A percentile compares a stretch with the other conserved stretches of the same genome.
These are phyloP conservation scores for Fagopyrum homotropicum DNA, from an alignment of 148 eudicot genomes.

Conservation along the genomic window DNA sequence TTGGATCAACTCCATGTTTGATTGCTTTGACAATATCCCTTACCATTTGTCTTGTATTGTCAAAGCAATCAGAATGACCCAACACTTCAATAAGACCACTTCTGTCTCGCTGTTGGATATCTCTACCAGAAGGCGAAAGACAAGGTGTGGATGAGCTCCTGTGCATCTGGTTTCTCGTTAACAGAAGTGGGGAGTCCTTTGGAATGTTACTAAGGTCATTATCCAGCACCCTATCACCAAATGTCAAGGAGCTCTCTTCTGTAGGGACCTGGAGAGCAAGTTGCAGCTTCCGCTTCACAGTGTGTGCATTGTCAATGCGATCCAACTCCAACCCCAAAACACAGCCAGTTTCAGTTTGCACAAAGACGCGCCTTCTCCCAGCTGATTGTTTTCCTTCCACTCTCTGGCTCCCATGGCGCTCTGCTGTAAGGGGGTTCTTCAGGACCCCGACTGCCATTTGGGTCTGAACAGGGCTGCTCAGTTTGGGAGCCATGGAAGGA, in stretches of 20 bases:
- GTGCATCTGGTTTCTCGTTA: slow-evolving; percentile 27
- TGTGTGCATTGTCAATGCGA: slow-evolving; percentile 30
- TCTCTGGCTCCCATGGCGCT: slow-evolving; percentile 18
- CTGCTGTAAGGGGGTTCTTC: slow-evolving; percentile 18
- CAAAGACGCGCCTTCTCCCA: slow-evolving; percentile 33
- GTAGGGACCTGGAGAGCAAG: slow-evolving; percentile 31
- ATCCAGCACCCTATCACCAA: slow-evolving; percentile 30
- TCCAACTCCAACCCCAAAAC: slow-evolving; percentile 35
- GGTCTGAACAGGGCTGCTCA: slow-evolving; percentile 22
- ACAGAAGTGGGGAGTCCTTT: slow-evolving; percentile 29
- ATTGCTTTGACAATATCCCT: slow-evolving; percentile 28
- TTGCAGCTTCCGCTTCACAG: slow-evolving; percentile 32
- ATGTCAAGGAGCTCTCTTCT: slow-evolving; percentile 25
- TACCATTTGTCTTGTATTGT: slow-evolving; percentile 16
- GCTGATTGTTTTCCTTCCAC: slow-evolving; percentile 24
- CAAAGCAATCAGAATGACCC: slow-evolving; percentile 25
- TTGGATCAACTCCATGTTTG: slow-evolving; percentile 24
- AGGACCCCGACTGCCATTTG: slow-evolving; percentile 30
- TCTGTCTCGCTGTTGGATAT: slow-evolving; percentile 20
- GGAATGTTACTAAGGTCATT: slow-evolving; percentile 29
- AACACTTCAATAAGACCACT: slow-evolving; percentile 30
- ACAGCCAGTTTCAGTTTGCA: slow-evolving; percentile 35
- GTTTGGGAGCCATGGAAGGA: slow-evolving; percentile 31
- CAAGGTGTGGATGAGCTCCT: slow-evolving; percentile 45
- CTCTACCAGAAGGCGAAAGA: slow-evolving; percentile 27